Evolutionary conservation across 2,329 filamentous ascomycete genomes (phyloP), one percentile per base, ranked within the genome.

Genomic region (Cladosporium oxysporum): DNA sequence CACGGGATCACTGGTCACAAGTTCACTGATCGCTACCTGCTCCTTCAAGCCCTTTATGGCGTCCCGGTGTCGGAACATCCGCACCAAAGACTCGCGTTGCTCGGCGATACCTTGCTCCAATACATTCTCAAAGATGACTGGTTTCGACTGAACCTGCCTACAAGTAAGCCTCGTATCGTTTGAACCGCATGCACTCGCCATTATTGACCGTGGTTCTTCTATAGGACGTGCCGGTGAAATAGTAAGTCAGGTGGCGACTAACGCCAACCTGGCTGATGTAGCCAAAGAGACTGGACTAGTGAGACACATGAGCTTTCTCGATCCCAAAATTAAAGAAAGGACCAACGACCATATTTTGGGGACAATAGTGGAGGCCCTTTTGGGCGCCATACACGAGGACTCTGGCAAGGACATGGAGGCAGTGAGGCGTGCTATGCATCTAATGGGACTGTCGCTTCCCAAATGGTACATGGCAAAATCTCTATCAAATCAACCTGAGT

Each of bases 331-430:
- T n/a, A 47, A 12, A 47, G 41, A 47, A 47, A 8, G 7, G 7
- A 47, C 41, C 8, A 47, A 21, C n/a, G 41, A 47, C 2, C n/a
- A 47, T 47, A 3, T 11, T 47, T 21, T 47, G 41, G 41, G 41
- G n/a, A 47, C 41, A n/a, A 10, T 47, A n/a, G 14, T 68, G 18
- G 65, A 68, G 47, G 67, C 66, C 28, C 29, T 67, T 28, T 53
- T 68, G 14, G 67, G 60, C 28, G 65, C 67, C 49, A 50, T 68
- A 16, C 67, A 65, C 23, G 61, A 67, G 23, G 66, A 67, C 62
- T 58, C 44, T 29, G 67, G 61, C 21, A 62, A 65, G 18, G 55
- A 68, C 47, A 44, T 61, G 12, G 65, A 21, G n/a, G n/a, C 41
- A 2, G 41, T 47, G n/a, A 47, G 41, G 41, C 41, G 41, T 21